Evolutionary conservation across 257 asterid genomes (phyloP).

Genomic region (Ophiorrhiza pumila): DNA sequence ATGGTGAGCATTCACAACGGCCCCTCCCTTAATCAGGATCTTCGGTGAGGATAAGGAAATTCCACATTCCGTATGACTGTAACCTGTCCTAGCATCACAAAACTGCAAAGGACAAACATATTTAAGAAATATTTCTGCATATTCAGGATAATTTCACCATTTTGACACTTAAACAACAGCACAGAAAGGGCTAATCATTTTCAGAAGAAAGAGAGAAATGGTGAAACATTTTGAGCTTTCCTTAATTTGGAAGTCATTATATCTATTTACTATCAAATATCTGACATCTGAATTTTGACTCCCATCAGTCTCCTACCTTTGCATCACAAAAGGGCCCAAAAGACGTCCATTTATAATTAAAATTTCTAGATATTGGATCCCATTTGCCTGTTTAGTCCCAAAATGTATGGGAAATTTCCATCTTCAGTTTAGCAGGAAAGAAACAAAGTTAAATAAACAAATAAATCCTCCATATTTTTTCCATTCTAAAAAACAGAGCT

Average conservation of each 20-base stretch:
- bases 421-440: not conserved
- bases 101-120: conserved; percentile 34
- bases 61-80: conserved; percentile 64
- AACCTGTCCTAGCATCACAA: conserved; percentile 27
- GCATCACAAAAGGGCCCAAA: not conserved
- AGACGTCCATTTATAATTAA: not conserved
- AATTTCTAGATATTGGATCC: not conserved
- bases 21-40: conserved; percentile 88
- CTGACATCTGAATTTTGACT: not conserved
- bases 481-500: not conserved
- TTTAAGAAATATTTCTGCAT: not conserved
- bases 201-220: not conserved
- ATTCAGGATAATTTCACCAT: not conserved
- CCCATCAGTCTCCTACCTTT: not conserved
- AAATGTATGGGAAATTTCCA: not conserved
- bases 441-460: not conserved
- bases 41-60: conserved; percentile 37
- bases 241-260: not conserved
- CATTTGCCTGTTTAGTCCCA: not conserved
- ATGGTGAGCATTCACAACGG: conserved; percentile 89
- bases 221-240: not conserved
- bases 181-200: not conserved
- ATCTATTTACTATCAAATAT: not conserved
- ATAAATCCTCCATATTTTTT: not conserved
- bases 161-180: not conserved